These are phyloP conservation scores for Euphorbia peplus DNA, from an alignment of 345 rosid genomes.

Conservation along the genomic window DNA sequence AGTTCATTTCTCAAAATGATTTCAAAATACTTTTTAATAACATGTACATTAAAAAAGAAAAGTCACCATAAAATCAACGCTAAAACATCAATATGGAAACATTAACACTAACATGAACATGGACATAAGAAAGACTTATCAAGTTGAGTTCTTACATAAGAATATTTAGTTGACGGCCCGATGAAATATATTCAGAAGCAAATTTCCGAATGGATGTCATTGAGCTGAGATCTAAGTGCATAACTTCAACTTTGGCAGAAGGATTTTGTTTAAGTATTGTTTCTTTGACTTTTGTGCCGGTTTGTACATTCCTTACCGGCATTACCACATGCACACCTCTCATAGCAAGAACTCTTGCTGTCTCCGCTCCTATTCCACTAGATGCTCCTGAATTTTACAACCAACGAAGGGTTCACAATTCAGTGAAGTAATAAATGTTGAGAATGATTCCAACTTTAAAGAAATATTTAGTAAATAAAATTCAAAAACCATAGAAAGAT, in stretches of 20 bases:
- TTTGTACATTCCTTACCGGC: conserved; percentile 35
- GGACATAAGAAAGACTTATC: neutral
- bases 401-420: neutral
- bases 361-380: conserved; percentile 41
- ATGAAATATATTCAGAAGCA: conserved; percentile 27
- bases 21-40: neutral
- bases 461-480: neutral
- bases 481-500: neutral
- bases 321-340: conserved; percentile 25
- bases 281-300: conserved; percentile 32
- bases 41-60: neutral
- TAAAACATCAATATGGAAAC: neutral
- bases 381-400: conserved; percentile 33
- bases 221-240: conserved; percentile 43
- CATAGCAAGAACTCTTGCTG: conserved; percentile 37
- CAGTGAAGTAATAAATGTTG: too few species aligned
- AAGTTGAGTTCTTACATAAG: conserved; percentile 31
- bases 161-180: conserved; percentile 36
- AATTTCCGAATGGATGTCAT: conserved; percentile 39
- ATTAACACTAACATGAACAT: neutral
- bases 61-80: neutral
- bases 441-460: neutral
- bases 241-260: conserved; percentile 27
- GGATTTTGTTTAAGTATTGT: conserved; percentile 27
- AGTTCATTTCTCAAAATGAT: conserved; percentile 2